A percentile compares a stretch with the other conserved stretches of the same genome.
Conservation (phyloP, 2,329 filamentous ascomycete genomes). For the Rhexocercosporidium sp. region DNA sequence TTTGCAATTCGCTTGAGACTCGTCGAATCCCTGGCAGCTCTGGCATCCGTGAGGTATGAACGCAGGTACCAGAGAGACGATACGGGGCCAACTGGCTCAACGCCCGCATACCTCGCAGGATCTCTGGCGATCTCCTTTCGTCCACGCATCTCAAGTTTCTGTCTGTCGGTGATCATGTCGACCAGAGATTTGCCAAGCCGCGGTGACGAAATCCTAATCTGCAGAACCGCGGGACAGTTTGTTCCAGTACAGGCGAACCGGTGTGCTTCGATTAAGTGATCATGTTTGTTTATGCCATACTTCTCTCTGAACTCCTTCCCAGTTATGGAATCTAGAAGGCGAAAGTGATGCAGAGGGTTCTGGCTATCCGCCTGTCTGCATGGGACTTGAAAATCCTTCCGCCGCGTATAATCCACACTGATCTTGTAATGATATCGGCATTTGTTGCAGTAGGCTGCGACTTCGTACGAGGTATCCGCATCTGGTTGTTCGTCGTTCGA, state of each 20-base stretch:
- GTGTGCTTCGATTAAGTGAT: conserved; percentile 47
- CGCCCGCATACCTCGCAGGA: conserved; percentile 56
- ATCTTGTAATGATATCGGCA: conserved; percentile 69
- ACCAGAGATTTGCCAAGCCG: conserved; percentile 55
- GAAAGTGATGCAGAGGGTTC: conserved; percentile 67
- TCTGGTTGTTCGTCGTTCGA: conserved; percentile 46
- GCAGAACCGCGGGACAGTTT: conserved; percentile 59
- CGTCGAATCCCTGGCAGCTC: conserved; percentile 49
- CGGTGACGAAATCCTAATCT: conserved; percentile 57
- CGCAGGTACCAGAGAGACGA: conserved; percentile 61
- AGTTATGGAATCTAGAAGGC: conserved; percentile 45
- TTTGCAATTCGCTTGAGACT: conserved; percentile 60
- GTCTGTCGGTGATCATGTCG: conserved; percentile 57
- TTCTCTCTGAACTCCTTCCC: conserved; percentile 40
- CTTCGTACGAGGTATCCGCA: conserved; percentile 53
- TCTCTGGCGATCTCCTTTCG: conserved; percentile 55
- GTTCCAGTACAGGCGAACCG: conserved; percentile 63
- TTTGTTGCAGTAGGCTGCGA: conserved; percentile 63
- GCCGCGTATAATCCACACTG: conserved; percentile 55
- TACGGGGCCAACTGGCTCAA: conserved; percentile 54
- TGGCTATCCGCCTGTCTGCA: conserved; percentile 46
- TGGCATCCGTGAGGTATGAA: conserved; percentile 63
- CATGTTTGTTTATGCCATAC: conserved; percentile 36
- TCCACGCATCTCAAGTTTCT: conserved; percentile 56
- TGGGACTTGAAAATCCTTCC: conserved; percentile 39